Conservation (phyloP, 768 basidiomycete species). For the Hirschioporus abietinus region DNA sequence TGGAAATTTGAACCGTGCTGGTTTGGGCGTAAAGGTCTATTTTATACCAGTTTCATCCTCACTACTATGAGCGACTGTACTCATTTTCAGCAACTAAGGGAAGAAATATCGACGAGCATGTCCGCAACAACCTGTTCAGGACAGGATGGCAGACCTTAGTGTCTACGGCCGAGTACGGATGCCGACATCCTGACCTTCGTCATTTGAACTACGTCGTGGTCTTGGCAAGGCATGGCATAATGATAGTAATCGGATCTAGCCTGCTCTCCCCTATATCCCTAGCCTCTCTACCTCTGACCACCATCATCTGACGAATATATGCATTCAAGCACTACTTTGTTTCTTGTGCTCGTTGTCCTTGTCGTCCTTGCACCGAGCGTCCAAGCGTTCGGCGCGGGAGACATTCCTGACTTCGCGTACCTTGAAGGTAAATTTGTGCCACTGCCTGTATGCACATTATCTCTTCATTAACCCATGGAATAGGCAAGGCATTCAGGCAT, state of each 20-base stretch:
- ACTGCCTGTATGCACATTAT: constrained; percentile 1
- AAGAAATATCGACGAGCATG: too few species aligned
- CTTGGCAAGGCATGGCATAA: not conserved
- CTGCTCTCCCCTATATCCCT: not conserved
- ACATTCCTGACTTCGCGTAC: constrained; percentile 69
- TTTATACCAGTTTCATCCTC: not conserved
- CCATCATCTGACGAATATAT: not conserved
- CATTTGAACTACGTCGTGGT: not conserved
- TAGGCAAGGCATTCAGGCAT: constrained; percentile 70
- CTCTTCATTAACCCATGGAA: not conserved
- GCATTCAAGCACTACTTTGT: not conserved
- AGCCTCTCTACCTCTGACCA: not conserved
- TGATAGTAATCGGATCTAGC: not conserved
- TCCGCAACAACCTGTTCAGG: too few species aligned
- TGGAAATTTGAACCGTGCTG: too few species aligned
- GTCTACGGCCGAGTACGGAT: not conserved
- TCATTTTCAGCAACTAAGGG: too few species aligned
- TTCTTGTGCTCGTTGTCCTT: constrained; percentile 11
- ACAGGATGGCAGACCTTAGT: too few species aligned
- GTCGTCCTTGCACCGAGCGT: constrained; percentile 40
- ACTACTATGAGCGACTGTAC: not conserved
- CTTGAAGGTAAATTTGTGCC: constrained; percentile 40
- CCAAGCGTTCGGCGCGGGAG: constrained; percentile 57
- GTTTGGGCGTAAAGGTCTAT: too few species aligned
- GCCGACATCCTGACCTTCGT: not conserved